These are phyloP conservation scores for Solanum tarijense DNA, from an alignment of 257 asterid genomes.

Conservation along the genomic window DNA sequence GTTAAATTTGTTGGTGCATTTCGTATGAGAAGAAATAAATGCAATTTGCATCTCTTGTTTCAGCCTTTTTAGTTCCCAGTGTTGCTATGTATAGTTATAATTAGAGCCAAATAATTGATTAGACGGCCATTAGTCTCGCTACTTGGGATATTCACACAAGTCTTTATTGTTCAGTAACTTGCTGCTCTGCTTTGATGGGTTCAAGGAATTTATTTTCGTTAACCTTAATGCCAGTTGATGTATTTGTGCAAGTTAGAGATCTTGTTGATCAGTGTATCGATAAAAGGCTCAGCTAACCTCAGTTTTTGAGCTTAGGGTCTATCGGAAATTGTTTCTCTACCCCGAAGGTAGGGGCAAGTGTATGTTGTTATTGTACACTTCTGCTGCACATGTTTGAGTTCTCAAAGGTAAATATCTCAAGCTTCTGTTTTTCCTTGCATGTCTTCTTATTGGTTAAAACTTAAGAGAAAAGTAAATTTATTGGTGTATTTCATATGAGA, in stretches of 20 bases:
- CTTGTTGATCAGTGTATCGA: background rate
- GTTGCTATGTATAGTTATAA: too few species aligned
- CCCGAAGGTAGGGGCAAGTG: background rate
- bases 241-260: background rate
- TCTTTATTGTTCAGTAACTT: background rate
- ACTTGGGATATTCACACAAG: background rate
- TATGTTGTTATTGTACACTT: background rate
- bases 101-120: too few species aligned
- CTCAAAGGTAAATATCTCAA: background rate
- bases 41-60: background rate
- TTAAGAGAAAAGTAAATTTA: background rate
- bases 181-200: background rate
- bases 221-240: background rate
- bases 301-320: background rate
- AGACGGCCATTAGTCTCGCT: background rate
- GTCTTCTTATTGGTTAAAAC: background rate
- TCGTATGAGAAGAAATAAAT: background rate
- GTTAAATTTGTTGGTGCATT: background rate
- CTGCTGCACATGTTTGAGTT: background rate
- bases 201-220: background rate
- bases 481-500: background rate
- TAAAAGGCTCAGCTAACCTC: background rate
- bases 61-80: background rate
- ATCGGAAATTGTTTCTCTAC: too few species aligned
- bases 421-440: background rate